Conservation (phyloP, 768 basidiomycete genomes). For the Boletales sp. region DNA sequence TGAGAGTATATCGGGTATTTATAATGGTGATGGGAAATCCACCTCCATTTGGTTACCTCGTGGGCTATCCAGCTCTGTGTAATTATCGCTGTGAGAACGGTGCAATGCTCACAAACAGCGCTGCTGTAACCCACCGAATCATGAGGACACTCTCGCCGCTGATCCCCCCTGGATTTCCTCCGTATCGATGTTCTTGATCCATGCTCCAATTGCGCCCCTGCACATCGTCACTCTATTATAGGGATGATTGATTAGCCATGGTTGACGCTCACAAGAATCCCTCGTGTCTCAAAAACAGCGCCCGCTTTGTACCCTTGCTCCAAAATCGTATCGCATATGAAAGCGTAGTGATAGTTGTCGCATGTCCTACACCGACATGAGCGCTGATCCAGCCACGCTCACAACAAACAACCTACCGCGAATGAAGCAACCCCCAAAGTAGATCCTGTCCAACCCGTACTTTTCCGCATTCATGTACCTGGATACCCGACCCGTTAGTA, state of each 20-base stretch:
- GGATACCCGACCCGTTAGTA: conserved; percentile 14
- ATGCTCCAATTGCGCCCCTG: conserved; percentile 93
- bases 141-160: conserved; percentile 7
- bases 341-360: conserved; percentile 93
- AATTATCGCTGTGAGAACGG: too few species aligned
- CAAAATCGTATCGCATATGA: conserved; percentile 99
- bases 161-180: conserved; percentile 22
- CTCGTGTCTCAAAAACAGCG: conserved; percentile 95
- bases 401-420: conserved; percentile 60
- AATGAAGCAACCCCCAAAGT: conserved; percentile 99
- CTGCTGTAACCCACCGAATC: conserved; percentile 1
- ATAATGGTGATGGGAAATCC: conserved; percentile 20
- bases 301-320: conserved; percentile 96
- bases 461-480: conserved; percentile 99
- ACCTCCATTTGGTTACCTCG: conserved; percentile 24
- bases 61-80: conserved; percentile 12
- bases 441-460: conserved; percentile 93
- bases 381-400: neutral
- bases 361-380: conserved; percentile 63
- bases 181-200: conserved; percentile 91
- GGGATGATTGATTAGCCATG: too few species aligned
- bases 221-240: conserved; percentile 1
- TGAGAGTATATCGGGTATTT: conserved; percentile 26
- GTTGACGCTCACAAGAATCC: conserved; percentile 91
- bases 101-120: too few species aligned